phyloP scores from a whole-genome alignment of 192 early-diverging fungal species.

The Backusella macrospora region DNA sequence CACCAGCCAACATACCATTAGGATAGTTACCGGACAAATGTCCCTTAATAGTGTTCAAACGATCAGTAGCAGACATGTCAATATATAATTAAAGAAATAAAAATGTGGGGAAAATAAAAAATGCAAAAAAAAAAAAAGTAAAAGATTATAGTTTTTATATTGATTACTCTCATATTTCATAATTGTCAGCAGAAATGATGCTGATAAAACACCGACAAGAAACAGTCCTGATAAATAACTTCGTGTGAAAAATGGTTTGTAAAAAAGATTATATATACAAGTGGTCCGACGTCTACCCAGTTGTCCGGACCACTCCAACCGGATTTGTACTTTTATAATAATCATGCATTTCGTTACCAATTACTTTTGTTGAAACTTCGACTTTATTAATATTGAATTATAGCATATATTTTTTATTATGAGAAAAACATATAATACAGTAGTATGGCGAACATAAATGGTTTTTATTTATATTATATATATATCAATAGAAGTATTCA shows the following conservation, averaged over 20 bases:
- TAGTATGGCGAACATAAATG: too few relatives aligned
- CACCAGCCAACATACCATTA: slow-evolving; percentile 54
- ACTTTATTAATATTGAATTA: too few relatives aligned
- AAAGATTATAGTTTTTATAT: neutral
- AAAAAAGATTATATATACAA: neutral
- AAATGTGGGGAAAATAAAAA: neutral
- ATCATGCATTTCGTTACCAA: too few relatives aligned
- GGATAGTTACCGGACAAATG: slow-evolving; percentile 53
- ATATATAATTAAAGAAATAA: neutral
- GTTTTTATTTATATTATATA: too few relatives aligned
- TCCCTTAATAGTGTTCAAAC: slow-evolving; percentile 41
- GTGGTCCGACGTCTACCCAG: too few relatives aligned
- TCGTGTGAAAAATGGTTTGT: slow-evolving; percentile 16
- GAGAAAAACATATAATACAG: too few relatives aligned
- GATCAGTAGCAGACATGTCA: slow-evolving; percentile 43
- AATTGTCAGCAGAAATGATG: slow-evolving; percentile 8
- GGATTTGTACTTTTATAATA: too few relatives aligned
- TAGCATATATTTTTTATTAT: too few relatives aligned
- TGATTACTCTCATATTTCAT: neutral
- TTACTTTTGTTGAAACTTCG: too few relatives aligned
- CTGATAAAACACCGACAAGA: slow-evolving; percentile 9
- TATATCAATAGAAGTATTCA: too few relatives aligned
- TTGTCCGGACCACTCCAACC: too few relatives aligned
- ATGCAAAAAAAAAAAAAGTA: neutral
- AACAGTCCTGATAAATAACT: neutral